Base-by-base conservation (phyloP, 164 flowering plant genomes). In the Stephania cephalantha region DNA sequence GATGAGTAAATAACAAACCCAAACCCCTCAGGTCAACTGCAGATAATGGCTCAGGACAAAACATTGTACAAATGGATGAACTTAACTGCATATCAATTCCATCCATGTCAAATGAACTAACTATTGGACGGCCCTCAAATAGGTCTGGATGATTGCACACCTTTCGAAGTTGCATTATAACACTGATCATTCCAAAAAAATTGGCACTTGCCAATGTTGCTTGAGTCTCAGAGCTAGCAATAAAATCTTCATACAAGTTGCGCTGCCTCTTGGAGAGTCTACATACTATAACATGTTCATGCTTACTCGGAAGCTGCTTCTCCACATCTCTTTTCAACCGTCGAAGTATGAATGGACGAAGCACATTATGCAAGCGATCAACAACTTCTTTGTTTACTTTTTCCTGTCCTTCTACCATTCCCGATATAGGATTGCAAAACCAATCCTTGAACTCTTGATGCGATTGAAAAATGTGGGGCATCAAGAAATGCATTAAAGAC, bases 381-480 rank as follows among this genome's bases (percentile, higher is more conserved):
- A 96, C 84, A 72, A 96, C 98, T 83, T 96, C 99, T 82, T 92
- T 94, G 83, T 96, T 96, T 58, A 96, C 90, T 74, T 86, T 93
- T 72, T 96, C 98, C 82, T 96, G 97, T 45, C 99, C 98, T 69
- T 96, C 99, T 44, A 96, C 98, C 99, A 96, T 96, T 52, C 91
- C 98, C 18, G 99, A 79, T 79, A 96, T 96, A 25, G 99, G 99
- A 83, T 96, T 96, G 78, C 98, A 70, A 78, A 96, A 96, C 99
- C 99, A 96, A 81, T 96, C 98, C 80, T 96, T 96, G 82, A 96
- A 96, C 80, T 96, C 99, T 79, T 96, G 99, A 82, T 96, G 99
- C 75, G 99, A 96, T 80, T 94, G 99, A 84, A 96, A 96, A 10
- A 96, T 75, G 74, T 96, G 99, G 46, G 99, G 99, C 99, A 96